Evolutionary conservation across 306 rosid genomes (phyloP), one percentile per base, ranked within the genome.

Genomic region (Citrullus colocynthis): DNA sequence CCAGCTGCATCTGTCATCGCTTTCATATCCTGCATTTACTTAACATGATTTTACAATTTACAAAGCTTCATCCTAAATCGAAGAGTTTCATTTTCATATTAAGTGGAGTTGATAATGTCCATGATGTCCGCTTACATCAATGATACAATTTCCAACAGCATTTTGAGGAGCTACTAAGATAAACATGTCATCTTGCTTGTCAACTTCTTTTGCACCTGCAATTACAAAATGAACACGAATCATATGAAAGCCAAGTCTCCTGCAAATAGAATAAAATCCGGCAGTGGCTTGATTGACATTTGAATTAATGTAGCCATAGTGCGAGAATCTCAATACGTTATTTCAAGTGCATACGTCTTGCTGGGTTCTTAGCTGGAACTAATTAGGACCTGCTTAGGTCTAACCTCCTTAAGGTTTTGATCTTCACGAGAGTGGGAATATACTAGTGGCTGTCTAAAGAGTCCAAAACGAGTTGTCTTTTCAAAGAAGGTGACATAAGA

Each of bases 121-220:
- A 39, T 59, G 64, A 32, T 62, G 75, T 75, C 18, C 18, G 52
- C 96, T 84, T 89, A 95, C 98, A 59, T 92, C 97, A 72, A 95
- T 92, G 58, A 95, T 92, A 85, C 97, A 95, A 80, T 95, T 95
- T 79, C 98, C 98, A 3, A 95, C 96, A 76, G 98, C 98, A 84
- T 95, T 95, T 84, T 95, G 98, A 81, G 98, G 98, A 77, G 98
- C 97, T 74, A 95, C 96, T 79, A 95, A 81, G 84, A 95, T 86
- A 83, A 88, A 95, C 82, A 95, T 75, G 91, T 95, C 97, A 84
- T 92, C 98, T 82, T 85, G 85, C 79, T 88, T 93, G 55, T 92
- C 96, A 83, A 95, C 98, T 75, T 95, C 93, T 78, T 89, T 86
- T 58, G 90, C 90, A 84, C 98, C 98, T 95, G 89, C 78, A 74